phyloP scores from a whole-genome alignment of 208 protist species.

The Acanthamoeba royreba region DNA sequence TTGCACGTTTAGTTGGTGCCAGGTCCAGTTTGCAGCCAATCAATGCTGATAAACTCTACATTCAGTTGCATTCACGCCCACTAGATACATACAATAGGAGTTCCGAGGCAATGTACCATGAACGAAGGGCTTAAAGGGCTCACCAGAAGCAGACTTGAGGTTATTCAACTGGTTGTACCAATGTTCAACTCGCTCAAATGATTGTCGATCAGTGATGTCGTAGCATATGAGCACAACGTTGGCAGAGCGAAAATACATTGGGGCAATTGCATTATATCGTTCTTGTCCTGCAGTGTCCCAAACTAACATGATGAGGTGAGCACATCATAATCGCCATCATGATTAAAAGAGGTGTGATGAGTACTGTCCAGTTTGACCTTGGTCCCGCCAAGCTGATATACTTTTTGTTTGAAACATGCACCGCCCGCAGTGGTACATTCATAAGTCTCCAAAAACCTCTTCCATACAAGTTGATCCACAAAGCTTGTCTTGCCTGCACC shows the following conservation, averaged over 20 bases:
- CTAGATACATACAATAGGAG: no score
- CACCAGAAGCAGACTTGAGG: background rate
- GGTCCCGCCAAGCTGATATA: background rate
- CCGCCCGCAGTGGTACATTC: background rate
- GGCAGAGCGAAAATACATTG: background rate
- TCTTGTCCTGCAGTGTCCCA: conserved; percentile 48
- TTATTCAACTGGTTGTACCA: background rate
- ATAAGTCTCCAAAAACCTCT: background rate
- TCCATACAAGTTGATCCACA: background rate
- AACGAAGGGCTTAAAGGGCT: background rate
- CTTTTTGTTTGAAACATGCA: background rate
- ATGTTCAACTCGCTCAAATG: background rate
- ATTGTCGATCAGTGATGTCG: background rate
- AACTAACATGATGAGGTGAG: background rate
- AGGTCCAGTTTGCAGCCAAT: background rate
- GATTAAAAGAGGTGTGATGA: no score
- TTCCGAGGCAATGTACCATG: background rate
- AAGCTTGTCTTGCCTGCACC: background rate
- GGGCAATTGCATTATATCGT: background rate
- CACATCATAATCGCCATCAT: no score
- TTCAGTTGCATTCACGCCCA: background rate
- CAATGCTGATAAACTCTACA: background rate
- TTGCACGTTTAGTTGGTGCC: background rate
- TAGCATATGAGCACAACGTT: background rate
- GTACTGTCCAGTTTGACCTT: background rate